Percentiles rank a stretch among this genome's conserved stretches.
Evolutionary conservation across 768 basidiomycete species (phyloP).

Genomic region (Amanita thiersii): DNA sequence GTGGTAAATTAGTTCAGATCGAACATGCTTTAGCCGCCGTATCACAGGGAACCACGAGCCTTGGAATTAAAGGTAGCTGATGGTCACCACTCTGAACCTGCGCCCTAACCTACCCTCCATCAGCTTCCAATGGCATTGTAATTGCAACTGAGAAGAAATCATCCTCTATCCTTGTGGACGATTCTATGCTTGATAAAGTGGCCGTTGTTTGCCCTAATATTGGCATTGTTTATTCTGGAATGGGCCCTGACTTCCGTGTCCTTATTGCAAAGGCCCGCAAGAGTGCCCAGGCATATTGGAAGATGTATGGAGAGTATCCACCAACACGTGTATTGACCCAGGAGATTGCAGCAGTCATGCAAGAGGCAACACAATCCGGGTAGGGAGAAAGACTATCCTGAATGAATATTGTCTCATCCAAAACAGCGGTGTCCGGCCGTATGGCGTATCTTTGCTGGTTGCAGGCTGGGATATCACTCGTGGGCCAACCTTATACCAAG

Average conservation of each 20-base stretch:
- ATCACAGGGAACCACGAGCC: constrained; percentile 88
- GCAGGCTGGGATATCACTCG: constrained; percentile 94
- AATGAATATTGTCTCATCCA: constrained; percentile 18
- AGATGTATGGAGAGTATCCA: constrained; percentile 97
- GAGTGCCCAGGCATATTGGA: constrained; percentile 99
- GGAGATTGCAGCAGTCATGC: constrained; percentile 97
- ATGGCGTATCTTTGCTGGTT: constrained; percentile 93
- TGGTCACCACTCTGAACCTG: not conserved
- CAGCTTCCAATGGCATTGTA: constrained; percentile 98
- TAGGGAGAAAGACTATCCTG: constrained; percentile 29
- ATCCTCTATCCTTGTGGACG: constrained; percentile 95
- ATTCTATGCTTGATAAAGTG: constrained; percentile 96
- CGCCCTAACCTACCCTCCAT: constrained; percentile 2
- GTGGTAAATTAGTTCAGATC: constrained; percentile 98
- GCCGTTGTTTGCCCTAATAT: constrained; percentile 98
- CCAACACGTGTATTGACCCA: constrained; percentile 94
- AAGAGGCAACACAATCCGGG: constrained; percentile 98
- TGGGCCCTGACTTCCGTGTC: constrained; percentile 98
- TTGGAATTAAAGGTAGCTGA: constrained; percentile 90
- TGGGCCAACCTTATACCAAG: constrained; percentile 97
- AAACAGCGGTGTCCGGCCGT: constrained; percentile 93
- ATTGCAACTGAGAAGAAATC: constrained; percentile 99
- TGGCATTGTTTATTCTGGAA: constrained; percentile 98
- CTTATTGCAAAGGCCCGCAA: constrained; percentile 92
- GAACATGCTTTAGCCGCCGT: constrained; percentile 99